Evolutionary conservation across 1,284 basidiomycete species (phyloP).

Genomic region (Cutaneotrichosporon cavernicola): DNA sequence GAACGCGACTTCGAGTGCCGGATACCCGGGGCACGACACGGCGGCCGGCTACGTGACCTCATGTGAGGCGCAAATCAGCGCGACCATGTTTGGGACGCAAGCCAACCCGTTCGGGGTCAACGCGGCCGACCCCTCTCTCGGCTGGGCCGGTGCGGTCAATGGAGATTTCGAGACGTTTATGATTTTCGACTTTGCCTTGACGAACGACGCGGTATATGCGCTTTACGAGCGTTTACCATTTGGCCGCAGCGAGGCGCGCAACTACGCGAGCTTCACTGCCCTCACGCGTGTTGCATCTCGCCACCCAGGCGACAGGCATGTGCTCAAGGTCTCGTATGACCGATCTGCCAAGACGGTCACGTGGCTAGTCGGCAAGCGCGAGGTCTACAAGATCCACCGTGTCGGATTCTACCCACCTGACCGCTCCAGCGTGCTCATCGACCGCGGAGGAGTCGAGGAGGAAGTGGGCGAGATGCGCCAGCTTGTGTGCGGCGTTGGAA

Average conservation of each 20-base stretch:
- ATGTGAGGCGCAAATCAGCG: conserved; percentile 3
- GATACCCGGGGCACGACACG: conserved; percentile 16
- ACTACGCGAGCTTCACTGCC: conserved; percentile 13
- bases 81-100: neutral
- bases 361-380: conserved; percentile 4
- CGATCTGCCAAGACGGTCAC: neutral
- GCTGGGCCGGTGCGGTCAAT: neutral
- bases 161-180: conserved; percentile 13
- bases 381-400: conserved; percentile 5
- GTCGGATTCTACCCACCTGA: conserved; percentile 8
- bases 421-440: neutral
- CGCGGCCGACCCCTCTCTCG: neutral
- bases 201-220: conserved; percentile 13
- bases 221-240: conserved; percentile 14
- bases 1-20: conserved; percentile 1
- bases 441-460: conserved; percentile 14
- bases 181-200: conserved; percentile 15
- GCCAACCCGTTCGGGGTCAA: neutral
- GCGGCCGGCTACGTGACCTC: neutral
- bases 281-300: neutral
- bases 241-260: conserved; percentile 2
- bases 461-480: conserved; percentile 7
- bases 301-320: conserved; percentile 2
- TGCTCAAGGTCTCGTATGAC: conserved; percentile 9
- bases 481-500: conserved; percentile 15